Evolutionary conservation across 164 flowering plant genomes (phyloP), one percentile per base, ranked within the genome.

Genomic region (Saururus chinensis): DNA sequence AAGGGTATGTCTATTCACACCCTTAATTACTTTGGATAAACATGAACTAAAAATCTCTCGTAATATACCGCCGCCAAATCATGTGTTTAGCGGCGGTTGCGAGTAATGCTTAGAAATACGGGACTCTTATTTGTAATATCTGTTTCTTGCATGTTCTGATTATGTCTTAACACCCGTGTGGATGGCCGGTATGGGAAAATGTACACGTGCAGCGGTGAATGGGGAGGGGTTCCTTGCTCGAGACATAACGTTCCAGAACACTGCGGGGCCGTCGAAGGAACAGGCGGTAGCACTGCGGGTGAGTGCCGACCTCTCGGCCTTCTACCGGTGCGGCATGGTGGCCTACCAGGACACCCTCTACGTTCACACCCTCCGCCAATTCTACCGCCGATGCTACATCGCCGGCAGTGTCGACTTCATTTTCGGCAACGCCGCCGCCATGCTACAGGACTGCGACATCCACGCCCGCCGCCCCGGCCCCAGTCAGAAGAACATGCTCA

Each of bases 291-390:
- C 98, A 0, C 82, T 89, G 10, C 84, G 96, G 0, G 88, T 82
- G 0, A 87, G 92, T 0, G 66, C 93, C 0, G 98, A 92, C 57
- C 70, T 81, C 21, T 79, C 96, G 0, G 96, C 91, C 16, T 88
- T 91, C 74, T 86, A 91, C 80, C 61, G 64, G 22, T 88, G 95
- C 61, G 84, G 80, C 76, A 63, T 91, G 16, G 40, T 84, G 0
- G 98, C 87, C 0, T 88, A 84, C 75, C 98, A 91, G 65, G 98
- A 91, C 81, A 79, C 92, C 9, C 95, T 88, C 59, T 88, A 88
- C 66, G 90, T 80, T 24, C 93, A 90, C 76, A 73, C 82, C 59
- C 84, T 80, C 55, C 88, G 96, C 12, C 90, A 88, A 23, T 88
- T 83, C 77, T 88, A 66, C 80, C 57, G 74, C n/a, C 40, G 72